Evolutionary conservation across 495 filamentous ascomycete species (phyloP), one percentile per base, ranked within the genome.

Genomic region (Podospora didyma): DNA sequence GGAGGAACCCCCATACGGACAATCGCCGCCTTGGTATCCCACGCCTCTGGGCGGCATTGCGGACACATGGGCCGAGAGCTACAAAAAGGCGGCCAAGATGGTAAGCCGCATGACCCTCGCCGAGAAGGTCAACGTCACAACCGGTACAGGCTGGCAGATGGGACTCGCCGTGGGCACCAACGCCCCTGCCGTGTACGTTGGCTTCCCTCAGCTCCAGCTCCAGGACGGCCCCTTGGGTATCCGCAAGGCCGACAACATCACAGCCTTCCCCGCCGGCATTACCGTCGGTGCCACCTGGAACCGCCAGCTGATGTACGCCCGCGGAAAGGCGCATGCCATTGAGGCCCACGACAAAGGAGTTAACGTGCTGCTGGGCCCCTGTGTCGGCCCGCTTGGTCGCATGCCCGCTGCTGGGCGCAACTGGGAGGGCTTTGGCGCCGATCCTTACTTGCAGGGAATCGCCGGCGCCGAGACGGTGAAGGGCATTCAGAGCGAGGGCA

Each of bases 101-200:
- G 94, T 97, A 0, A 67, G 74, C 51, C 79, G 81, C 66, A 96
- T 98, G 93, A 90, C 83, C 10, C 71, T 98, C 37, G 75, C 87
- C 24, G 93, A 96, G 67, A 98, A 97, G 69, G 89, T 98, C 53
- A 97, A 97, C 69, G 78, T 97, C 60, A 97, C 94, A 0, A 96
- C 92, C 0, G 93, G 93, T 0, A 92, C 85, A 0, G 93, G 94
- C 7, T 97, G 92, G 93, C 75, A 81, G 67, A 93, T 93, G 87
- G 90, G 87, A 0, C 77, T 91, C 47, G 94, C 92, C 53, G 91
- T 97, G 5, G 94, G 93, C 17, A 96, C 96, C 69, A 96, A 91
- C 7, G 89, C 81, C 1, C 81, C 87, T 28, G 89, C 88, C 1
- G 71, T 80, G 7, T 58, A 77, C 47, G 86, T 90, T 17, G 82